Conservation (phyloP, 2,329 filamentous ascomycete genomes). For the Neonectria sp. region DNA sequence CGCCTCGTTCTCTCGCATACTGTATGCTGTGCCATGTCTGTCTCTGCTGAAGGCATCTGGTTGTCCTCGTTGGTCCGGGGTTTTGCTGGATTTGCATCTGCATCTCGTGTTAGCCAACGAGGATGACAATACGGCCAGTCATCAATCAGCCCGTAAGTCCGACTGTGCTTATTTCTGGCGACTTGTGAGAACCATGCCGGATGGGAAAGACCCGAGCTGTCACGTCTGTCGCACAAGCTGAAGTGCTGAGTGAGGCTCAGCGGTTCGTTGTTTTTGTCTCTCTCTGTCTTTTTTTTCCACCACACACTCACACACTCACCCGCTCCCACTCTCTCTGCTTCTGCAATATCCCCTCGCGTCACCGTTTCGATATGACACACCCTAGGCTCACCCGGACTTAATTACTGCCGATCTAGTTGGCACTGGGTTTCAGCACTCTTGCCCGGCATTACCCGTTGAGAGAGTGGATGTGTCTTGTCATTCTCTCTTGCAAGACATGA, state of each 20-base stretch:
- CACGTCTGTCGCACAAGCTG: conserved; percentile 8
- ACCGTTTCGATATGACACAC: conserved; percentile 18
- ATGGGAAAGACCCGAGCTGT: conserved; percentile 3
- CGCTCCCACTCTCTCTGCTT: not conserved
- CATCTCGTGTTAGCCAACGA: conserved; percentile 1
- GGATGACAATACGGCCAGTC: not conserved
- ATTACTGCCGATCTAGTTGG: conserved; percentile 1
- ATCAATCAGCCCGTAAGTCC: not conserved
- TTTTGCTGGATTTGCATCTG: not conserved
- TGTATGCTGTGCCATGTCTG: not conserved
- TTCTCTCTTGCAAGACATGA: conserved; percentile 18
- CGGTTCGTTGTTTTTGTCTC: conserved; percentile 12
- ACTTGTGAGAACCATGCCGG: conserved; percentile 13
- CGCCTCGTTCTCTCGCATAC: not conserved
- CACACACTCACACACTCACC: not conserved
- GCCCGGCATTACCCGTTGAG: conserved; percentile 10
- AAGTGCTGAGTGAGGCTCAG: conserved; percentile 4
- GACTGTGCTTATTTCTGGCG: conserved; percentile 9
- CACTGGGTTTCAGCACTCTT: conserved; percentile 13
- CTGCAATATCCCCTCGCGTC: conserved; percentile 4
- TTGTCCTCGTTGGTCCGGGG: conserved; percentile 7
- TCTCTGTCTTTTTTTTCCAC: not conserved
- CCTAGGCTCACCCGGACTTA: conserved; percentile 8
- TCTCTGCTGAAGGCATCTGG: conserved; percentile 5
- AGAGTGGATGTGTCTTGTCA: not conserved